These are phyloP conservation scores for Leishmania mexicana DNA, from an alignment of 208 protist species.

Conservation along the genomic window DNA sequence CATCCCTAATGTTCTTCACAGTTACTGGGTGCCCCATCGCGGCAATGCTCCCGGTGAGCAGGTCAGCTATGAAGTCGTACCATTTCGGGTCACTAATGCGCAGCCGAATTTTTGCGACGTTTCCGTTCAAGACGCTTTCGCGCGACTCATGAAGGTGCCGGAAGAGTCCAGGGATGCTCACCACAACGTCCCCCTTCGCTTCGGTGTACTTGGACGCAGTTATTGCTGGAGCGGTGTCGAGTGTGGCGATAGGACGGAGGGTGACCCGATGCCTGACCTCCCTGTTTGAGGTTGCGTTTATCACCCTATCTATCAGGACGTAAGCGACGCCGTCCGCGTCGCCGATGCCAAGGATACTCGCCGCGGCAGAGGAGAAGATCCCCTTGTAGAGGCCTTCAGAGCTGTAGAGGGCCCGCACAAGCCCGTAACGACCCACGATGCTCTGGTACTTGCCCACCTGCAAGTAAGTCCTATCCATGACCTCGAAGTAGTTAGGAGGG, in stretches of 20 bases:
- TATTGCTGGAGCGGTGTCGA: slow-evolving; percentile 28
- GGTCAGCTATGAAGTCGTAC: slow-evolving; percentile 10
- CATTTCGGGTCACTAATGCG: background rate
- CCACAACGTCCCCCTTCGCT: slow-evolving; percentile 7
- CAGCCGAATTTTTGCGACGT: slow-evolving; percentile 1
- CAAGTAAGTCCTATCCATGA: slow-evolving; percentile 41
- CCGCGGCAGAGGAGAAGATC: slow-evolving; percentile 46
- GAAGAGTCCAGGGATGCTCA: slow-evolving; percentile 20
- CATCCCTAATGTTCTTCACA: slow-evolving; percentile 19
- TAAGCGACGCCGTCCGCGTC: slow-evolving; percentile 13
- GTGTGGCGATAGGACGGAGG: slow-evolving; percentile 23
- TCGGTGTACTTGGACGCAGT: slow-evolving; percentile 32
- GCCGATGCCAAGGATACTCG: slow-evolving; percentile 22
- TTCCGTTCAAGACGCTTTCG: slow-evolving; percentile 23
- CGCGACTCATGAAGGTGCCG: slow-evolving; percentile 9
- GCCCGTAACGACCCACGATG: slow-evolving; percentile 34
- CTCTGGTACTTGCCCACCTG: slow-evolving; percentile 17
- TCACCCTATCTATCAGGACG: background rate
- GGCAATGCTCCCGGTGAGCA: slow-evolving; percentile 4
- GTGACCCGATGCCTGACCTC: background rate
- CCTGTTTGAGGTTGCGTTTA: background rate
- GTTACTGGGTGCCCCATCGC: background rate
- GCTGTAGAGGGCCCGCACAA: slow-evolving; percentile 51
- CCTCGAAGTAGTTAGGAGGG: slow-evolving; percentile 72
- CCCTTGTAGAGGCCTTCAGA: slow-evolving; percentile 33